Base-by-base conservation (phyloP, 306 rosid genomes). In the Glycine latifolia region DNA sequence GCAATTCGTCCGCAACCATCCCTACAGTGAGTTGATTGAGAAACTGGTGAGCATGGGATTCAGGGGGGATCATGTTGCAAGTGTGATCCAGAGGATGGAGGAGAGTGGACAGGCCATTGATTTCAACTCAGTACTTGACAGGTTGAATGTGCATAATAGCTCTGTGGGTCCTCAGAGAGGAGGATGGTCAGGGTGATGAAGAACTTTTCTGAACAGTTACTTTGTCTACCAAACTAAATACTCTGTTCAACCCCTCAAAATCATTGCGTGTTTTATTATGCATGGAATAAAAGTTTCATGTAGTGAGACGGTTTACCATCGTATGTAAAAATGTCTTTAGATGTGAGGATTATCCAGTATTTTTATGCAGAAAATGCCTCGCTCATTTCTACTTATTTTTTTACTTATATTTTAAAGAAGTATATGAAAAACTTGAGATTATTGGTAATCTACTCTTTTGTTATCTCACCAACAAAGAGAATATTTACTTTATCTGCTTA, bases 21-120 rank as follows among this genome's bases (percentile, higher is more conserved):
- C 97, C 3, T 89, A 89, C 58, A 84, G 69, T n/a, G 99, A 96
- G 55, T 79, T 93, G 86, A 87, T 96, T 16, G 99, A 96, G 87
- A 96, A 96, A 78, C 3, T 94, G 84, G 87, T 44, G 41, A 84
- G 67, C 92, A 96, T 96, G 99, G 99, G 99, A 39, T 96, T 87
- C 88, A 88, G 97, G 89, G 85, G 89, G 13, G 99, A 96, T 55
- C 94, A 88, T 33, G 91, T 88, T 75, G 92, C 83, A 2, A 90
- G 88, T 14, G 92, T 96, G 77, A 96, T 96, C 79, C 97, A 92
- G 89, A 89, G 97, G 90, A 90, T 96, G 98, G 99, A 96, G 83
- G 99, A 94, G 70, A 91, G 90, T 59, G 97, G 99, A 14, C 97
- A 93, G 69, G 88, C 96, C 13, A 83, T 93, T 26, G 97, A 96